phyloP scores from a whole-genome alignment of 2,329 filamentous ascomycete genomes.

The Hyphodiscus sp. region DNA sequence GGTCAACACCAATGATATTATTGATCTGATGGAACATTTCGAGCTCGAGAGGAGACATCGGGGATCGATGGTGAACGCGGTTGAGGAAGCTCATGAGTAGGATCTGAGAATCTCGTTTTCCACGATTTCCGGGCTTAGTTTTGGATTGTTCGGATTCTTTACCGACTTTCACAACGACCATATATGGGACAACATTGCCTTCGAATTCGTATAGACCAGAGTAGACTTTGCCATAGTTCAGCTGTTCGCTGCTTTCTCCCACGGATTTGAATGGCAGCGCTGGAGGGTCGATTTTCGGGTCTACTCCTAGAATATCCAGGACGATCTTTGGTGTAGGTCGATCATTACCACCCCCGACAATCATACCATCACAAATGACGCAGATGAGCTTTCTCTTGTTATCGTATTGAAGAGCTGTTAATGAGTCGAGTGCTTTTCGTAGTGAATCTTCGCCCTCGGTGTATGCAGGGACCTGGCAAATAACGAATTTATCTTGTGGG shows the following conservation, averaged over 20 bases:
- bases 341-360: conserved; percentile 93
- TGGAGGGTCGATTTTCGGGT: conserved; percentile 92
- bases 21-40: conserved; percentile 99
- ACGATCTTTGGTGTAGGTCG: conserved; percentile 96
- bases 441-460: conserved; percentile 96
- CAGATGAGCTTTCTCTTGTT: conserved; percentile 97
- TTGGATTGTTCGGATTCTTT: conserved; percentile 92
- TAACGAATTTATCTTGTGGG: conserved; percentile 97
- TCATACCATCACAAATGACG: conserved; percentile 95
- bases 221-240: conserved; percentile 98
- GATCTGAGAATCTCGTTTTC: conserved; percentile 97
- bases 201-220: conserved; percentile 96
- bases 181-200: conserved; percentile 93
- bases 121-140: conserved; percentile 92
- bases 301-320: conserved; percentile 91
- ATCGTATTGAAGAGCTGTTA: conserved; percentile 92
- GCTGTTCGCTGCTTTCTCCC: conserved; percentile 79
- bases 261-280: conserved; percentile 92
- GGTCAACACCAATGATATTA: conserved; percentile 97
- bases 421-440: conserved; percentile 84
- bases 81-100: conserved; percentile 96
- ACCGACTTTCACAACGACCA: conserved; percentile 94
- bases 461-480: conserved; percentile 95
- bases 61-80: conserved; percentile 85
- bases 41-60: conserved; percentile 93